Conservation (phyloP, 148 eudicot species). For the Dianthus caryophyllus region DNA sequence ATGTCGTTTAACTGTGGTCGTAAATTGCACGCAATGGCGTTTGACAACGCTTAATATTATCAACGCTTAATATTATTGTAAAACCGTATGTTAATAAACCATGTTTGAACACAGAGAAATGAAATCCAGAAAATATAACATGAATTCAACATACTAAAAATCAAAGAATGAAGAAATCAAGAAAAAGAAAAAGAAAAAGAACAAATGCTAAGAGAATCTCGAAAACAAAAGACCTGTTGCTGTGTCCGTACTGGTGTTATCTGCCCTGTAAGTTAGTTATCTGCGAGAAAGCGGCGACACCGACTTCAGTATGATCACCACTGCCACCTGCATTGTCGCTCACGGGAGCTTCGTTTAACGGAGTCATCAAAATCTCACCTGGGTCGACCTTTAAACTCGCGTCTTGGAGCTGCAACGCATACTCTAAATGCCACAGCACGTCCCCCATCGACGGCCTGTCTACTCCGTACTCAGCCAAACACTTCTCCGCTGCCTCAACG, state of each 20-base stretch:
- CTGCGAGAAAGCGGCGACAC: slow-evolving; percentile 40
- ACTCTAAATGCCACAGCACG: slow-evolving; percentile 66
- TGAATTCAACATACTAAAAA: background rate
- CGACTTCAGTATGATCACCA: slow-evolving; percentile 37
- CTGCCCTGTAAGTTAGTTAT: slow-evolving; percentile 48
- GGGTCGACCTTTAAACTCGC: slow-evolving; percentile 33
- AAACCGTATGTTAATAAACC: background rate
- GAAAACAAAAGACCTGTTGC: background rate
- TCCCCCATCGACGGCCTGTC: slow-evolving; percentile 74
- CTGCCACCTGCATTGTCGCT: slow-evolving; percentile 4
- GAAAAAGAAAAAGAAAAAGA: background rate
- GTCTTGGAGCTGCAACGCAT: slow-evolving; percentile 58
- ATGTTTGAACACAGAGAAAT: background rate
- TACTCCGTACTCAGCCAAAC: slow-evolving; percentile 55
- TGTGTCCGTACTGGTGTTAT: slow-evolving; percentile 15
- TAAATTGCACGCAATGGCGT: no score
- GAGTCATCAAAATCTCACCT: slow-evolving; percentile 33
- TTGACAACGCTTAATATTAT: no score
- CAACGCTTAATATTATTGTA: no score
- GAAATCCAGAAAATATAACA: slow-evolving; percentile 16
- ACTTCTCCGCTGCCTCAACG: slow-evolving; percentile 63
- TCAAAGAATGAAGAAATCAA: slow-evolving; percentile 2
- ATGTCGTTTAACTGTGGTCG: no score
- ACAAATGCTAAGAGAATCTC: background rate
- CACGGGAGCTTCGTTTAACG: slow-evolving; percentile 29